These are phyloP conservation scores for Rubus parviflorus DNA, from an alignment of 306 rosid species.

Conservation along the genomic window DNA sequence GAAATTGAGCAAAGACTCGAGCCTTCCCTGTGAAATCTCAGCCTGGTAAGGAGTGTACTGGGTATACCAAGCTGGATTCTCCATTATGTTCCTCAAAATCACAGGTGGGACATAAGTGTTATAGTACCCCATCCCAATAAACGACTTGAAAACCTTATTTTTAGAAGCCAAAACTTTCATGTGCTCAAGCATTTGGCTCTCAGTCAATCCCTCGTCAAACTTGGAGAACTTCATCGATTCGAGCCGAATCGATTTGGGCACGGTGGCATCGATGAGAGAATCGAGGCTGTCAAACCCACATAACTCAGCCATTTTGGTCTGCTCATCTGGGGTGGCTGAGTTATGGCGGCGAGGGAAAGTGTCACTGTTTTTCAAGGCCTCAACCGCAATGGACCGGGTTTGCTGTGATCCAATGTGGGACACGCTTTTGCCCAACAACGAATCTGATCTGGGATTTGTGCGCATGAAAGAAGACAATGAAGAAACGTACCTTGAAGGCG, in stretches of 20 bases:
- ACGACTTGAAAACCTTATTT: constrained; percentile 74
- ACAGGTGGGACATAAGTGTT: constrained; percentile 93
- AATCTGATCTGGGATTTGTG: constrained; percentile 44
- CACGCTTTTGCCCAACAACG: constrained; percentile 6
- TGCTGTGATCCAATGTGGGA: constrained; percentile 41
- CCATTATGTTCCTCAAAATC: constrained; percentile 94
- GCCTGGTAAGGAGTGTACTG: constrained; percentile 99
- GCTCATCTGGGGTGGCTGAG: constrained; percentile 92
- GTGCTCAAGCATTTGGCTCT: constrained; percentile 87
- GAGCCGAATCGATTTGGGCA: constrained; percentile 81
- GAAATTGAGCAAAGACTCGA: constrained; percentile 83
- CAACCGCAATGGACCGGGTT: constrained; percentile 76
- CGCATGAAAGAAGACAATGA: constrained; percentile 50
- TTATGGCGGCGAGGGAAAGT: constrained; percentile 92
- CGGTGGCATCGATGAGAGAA: constrained; percentile 83
- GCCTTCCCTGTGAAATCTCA: constrained; percentile 96
- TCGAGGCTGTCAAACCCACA: constrained; percentile 66
- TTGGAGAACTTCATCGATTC: constrained; percentile 62
- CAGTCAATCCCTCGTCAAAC: constrained; percentile 89
- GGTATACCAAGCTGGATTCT: constrained; percentile 98
- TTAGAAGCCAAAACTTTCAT: constrained; percentile 77
- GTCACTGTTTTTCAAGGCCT: constrained; percentile 82
- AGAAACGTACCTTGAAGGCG: constrained; percentile 70
- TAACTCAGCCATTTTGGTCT: constrained; percentile 60
- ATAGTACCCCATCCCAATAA: constrained; percentile 92